These are phyloP conservation scores for Asterophora parasitica DNA, from an alignment of 768 basidiomycete species.

Conservation along the genomic window DNA sequence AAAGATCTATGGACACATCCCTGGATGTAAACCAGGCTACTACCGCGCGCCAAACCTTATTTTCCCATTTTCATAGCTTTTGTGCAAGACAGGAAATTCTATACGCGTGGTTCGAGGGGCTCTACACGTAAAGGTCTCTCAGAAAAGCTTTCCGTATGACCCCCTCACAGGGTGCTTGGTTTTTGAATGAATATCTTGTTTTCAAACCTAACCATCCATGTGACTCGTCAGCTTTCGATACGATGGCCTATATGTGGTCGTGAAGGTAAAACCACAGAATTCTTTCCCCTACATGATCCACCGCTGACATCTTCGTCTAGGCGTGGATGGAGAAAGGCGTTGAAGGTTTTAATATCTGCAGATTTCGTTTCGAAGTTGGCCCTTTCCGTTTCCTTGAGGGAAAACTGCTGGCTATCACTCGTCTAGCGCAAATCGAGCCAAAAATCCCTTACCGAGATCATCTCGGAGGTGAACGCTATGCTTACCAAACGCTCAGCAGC, in stretches of 20 bases:
- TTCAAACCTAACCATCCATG: not conserved
- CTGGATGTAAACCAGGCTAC: too few species aligned
- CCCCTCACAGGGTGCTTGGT: conserved; percentile 20
- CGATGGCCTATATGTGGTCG: conserved; percentile 23
- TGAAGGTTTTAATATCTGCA: conserved; percentile 19
- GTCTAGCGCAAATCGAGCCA: conserved; percentile 2
- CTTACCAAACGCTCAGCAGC: too few species aligned
- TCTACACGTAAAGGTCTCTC: conserved; percentile 1
- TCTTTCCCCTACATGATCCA: not conserved
- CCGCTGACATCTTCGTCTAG: not conserved
- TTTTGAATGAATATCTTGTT: not conserved
- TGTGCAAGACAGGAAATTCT: conserved; percentile 22
- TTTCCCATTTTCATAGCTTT: conserved; percentile 20
- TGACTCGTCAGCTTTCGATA: conserved; percentile 18
- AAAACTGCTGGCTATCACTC: not conserved
- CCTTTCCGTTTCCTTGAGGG: not conserved
- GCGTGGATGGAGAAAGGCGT: conserved; percentile 17
- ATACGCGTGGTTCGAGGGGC: conserved; percentile 35
- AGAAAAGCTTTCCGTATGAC: conserved; percentile 13
- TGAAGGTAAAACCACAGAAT: conserved; percentile 2
- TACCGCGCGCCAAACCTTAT: too few species aligned
- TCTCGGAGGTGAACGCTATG: not conserved
- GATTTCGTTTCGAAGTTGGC: conserved; percentile 18
- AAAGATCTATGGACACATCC: too few species aligned
- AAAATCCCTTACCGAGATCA: conserved; percentile 5